Base-by-base conservation (phyloP, 208 protist genomes). In the Acanthamoeba pearcei region DNA sequence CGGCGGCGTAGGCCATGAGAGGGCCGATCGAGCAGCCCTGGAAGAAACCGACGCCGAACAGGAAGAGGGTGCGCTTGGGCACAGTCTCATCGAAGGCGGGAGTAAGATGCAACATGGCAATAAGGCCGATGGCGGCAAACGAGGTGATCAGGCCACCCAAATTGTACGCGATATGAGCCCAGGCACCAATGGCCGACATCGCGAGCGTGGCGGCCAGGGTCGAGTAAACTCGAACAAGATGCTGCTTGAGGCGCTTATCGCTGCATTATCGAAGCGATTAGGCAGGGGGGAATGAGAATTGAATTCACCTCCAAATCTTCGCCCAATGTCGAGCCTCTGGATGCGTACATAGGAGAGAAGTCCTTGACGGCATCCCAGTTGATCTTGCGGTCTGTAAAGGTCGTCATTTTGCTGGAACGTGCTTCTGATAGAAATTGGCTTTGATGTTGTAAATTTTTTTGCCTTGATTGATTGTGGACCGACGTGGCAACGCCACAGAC, bases 281-380 rank as follows among this genome's bases (percentile, higher is more conserved):
- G 22, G 3, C 13, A 57, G n/a, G 22, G 57, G 57, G 57, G 57
- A 6, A 27, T 9, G 32, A 22, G 32, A 38, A 76, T 19, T 57
- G 53, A 4, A 55, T 15, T 55, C n/a, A n/a, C n/a, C n/a, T n/a
- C 38, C 38, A 38, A 38, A 38, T 38, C 38, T 38, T 38, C n/a
- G n/a, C n/a, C n/a, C n/a, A n/a, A n/a, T n/a, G n/a, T n/a, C n/a
- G n/a, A n/a, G n/a, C n/a, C n/a, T n/a, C n/a, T n/a, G n/a, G n/a
- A n/a, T n/a, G n/a, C n/a, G n/a, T n/a, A 88, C 80, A 88, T 35
- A 22, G 80, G 80, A 5, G 80, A 88, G 35, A 88, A 88, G 29
- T 88, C 80, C 8, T 35, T 35, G 9, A 88, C 80, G n/a, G 80
- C 80, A 35, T 64, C n/a, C 53, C 53, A 66, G 49, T 64, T 88